Percentiles rank a stretch among this genome's conserved stretches.
These are phyloP conservation scores for Aureobasidium sp. DNA, from an alignment of 2,329 filamentous ascomycete species.

Conservation along the genomic window DNA sequence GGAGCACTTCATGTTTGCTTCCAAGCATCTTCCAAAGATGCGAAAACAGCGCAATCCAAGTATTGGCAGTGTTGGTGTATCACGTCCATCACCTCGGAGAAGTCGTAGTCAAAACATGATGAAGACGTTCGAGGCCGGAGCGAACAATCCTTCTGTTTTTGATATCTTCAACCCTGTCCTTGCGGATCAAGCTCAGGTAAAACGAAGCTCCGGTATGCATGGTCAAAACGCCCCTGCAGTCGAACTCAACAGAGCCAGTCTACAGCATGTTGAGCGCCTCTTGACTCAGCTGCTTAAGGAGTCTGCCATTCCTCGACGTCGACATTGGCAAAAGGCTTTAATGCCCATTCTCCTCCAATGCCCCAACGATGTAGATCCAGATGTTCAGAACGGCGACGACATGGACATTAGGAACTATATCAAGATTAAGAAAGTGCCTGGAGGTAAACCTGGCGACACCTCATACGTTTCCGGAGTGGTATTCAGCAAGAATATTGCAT, in stretches of 20 bases:
- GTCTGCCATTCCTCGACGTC: constrained; percentile 60
- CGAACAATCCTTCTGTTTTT: constrained; percentile 14
- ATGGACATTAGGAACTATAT: constrained; percentile 98
- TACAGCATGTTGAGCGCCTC: constrained; percentile 80
- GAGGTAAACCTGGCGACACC: constrained; percentile 82
- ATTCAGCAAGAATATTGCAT: constrained; percentile 91
- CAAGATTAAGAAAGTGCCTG: constrained; percentile 92
- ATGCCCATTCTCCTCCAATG: constrained; percentile 85
- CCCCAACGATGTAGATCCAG: constrained; percentile 89
- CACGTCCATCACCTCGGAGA: constrained; percentile 63
- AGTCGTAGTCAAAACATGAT: constrained; percentile 48
- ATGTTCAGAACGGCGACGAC: constrained; percentile 82
- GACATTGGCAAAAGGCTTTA: constrained; percentile 82
- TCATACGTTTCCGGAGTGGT: constrained; percentile 95
- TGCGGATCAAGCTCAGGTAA: constrained; percentile 27
- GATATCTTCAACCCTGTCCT: not conserved
- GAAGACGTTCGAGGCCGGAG: constrained; percentile 32
- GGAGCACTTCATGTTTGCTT: constrained; percentile 57
- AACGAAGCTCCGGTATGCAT: constrained; percentile 77
- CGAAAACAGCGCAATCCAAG: constrained; percentile 75
- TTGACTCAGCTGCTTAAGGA: constrained; percentile 78
- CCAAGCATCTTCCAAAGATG: constrained; percentile 55
- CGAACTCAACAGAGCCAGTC: constrained; percentile 78
- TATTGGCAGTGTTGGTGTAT: constrained; percentile 66
- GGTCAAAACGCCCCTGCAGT: constrained; percentile 66